phyloP scores from a whole-genome alignment of 164 flowering plant genomes.

The Santalum album region DNA sequence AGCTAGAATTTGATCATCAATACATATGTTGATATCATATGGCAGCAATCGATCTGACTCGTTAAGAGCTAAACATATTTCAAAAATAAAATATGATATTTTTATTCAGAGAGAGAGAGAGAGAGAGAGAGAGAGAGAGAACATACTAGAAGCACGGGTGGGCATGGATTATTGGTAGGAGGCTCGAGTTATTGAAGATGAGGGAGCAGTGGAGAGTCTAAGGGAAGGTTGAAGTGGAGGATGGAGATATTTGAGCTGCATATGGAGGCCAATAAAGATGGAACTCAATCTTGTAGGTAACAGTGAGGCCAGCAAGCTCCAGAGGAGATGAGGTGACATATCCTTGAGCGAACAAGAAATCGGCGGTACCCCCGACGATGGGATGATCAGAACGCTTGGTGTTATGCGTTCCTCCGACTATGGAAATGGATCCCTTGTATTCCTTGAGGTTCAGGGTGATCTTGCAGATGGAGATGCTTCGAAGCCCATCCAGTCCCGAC shows the following conservation, averaged over 20 bases:
- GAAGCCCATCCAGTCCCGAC: slow-evolving; percentile 27
- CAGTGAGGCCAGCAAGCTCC: slow-evolving; percentile 19
- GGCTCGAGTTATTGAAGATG: too few relatives aligned
- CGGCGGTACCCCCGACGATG: slow-evolving; percentile 39
- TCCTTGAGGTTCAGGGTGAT: slow-evolving; percentile 24
- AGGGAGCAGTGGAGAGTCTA: too few relatives aligned
- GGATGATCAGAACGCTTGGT: slow-evolving; percentile 34
- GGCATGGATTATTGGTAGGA: too few relatives aligned
- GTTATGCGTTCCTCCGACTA: slow-evolving; percentile 30
- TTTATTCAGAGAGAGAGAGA: too few relatives aligned
- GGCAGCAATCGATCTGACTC: too few relatives aligned
- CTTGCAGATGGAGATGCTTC: slow-evolving; percentile 27
- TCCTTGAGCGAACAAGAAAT: slow-evolving; percentile 41
- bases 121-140: too few relatives aligned
- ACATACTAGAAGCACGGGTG: too few relatives aligned
- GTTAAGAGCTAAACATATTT: too few relatives aligned
- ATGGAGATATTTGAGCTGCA: slow-evolving; percentile 5
- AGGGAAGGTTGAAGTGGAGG: neutral
- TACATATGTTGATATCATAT: too few relatives aligned
- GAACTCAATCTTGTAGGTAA: slow-evolving; percentile 36
- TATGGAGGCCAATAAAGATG: slow-evolving; percentile 46
- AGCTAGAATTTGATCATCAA: too few relatives aligned
- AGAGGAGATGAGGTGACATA: slow-evolving; percentile 33
- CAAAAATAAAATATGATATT: too few relatives aligned
- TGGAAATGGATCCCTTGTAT: slow-evolving; percentile 28